Percentiles rank a stretch among this genome's conserved stretches.
Evolutionary conservation across 228 moss, liverwort and hornwort genomes (phyloP).

Genomic region (Sphagnum magellanicum): DNA sequence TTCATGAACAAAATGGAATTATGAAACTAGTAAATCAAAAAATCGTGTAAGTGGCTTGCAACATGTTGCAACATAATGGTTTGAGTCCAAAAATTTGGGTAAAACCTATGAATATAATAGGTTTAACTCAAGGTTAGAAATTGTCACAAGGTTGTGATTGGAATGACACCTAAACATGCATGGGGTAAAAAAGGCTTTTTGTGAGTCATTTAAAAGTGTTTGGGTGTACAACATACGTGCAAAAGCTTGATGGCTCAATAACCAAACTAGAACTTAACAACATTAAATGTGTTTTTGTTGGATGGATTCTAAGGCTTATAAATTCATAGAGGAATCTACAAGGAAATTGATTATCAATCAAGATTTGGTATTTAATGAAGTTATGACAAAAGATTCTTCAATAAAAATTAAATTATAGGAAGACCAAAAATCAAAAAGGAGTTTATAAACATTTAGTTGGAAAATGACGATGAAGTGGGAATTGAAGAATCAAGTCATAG

Average conservation of each 20-base stretch:
- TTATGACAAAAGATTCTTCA: neutral
- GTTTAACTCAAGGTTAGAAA: neutral
- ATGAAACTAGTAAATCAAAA: slow-evolving; percentile 1
- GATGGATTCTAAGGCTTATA: neutral
- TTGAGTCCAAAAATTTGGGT: slow-evolving; percentile 2
- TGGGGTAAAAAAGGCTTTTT: neutral
- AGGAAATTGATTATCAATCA: slow-evolving; percentile 1
- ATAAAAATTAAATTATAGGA: too few species aligned
- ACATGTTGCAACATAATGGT: slow-evolving; percentile 1
- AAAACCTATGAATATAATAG: neutral
- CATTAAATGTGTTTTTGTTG: neutral
- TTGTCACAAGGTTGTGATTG: neutral
- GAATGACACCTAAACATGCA: neutral
- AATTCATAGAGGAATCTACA: neutral
- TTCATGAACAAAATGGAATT: slow-evolving; percentile 7
- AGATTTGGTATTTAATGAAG: slow-evolving; percentile 7
- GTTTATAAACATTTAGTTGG: too few species aligned
- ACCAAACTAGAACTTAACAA: slow-evolving; percentile 3
- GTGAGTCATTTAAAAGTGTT: neutral
- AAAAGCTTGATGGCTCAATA: neutral
- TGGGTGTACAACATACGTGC: slow-evolving; percentile 2
- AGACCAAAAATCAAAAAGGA: too few species aligned
- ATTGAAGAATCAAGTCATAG: neutral
- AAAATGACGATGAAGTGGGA: neutral
- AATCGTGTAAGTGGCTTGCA: neutral